Evolutionary conservation across 108 stramenopile species (phyloP).

Genomic region (Aurantiochytrium sp.): DNA sequence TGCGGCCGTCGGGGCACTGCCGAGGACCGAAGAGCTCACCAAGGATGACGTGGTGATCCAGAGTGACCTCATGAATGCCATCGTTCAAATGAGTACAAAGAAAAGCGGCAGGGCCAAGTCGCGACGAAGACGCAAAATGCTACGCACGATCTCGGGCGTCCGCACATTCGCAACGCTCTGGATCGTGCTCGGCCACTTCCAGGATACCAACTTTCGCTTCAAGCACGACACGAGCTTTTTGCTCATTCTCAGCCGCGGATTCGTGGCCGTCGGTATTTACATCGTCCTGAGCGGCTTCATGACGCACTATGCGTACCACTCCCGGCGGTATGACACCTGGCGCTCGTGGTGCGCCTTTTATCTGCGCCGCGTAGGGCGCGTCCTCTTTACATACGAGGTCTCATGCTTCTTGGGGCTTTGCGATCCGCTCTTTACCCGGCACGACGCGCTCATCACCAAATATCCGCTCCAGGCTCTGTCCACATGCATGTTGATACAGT

Average conservation of each 20-base stretch:
- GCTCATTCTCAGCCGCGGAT: not conserved
- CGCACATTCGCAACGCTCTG: not conserved
- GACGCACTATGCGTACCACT: constrained; percentile 26
- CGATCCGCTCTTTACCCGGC: constrained; percentile 11
- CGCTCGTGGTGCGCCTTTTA: not conserved
- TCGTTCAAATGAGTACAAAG: not conserved
- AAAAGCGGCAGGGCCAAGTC: not conserved
- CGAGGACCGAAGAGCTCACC: no score
- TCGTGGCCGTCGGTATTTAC: not conserved
- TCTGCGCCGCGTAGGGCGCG: constrained; percentile 12
- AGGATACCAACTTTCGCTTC: not conserved
- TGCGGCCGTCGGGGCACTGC: no score
- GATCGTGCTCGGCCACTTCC: constrained; percentile 3
- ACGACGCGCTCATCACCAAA: not conserved
- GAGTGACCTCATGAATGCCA: no score
- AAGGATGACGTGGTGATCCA: no score
- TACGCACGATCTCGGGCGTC: not conserved
- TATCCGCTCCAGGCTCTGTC: not conserved
- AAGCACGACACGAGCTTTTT: constrained; percentile 12
- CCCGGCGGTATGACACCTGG: not conserved
- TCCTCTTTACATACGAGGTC: not conserved
- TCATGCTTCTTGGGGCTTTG: not conserved
- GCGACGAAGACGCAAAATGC: not conserved
- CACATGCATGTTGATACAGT: not conserved
- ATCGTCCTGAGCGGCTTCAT: constrained; percentile 4